Percentiles rank a stretch among this genome's conserved stretches.
These are phyloP conservation scores for Pseudocercospora ulei DNA, from an alignment of 2,329 filamentous ascomycete species.

Conservation along the genomic window DNA sequence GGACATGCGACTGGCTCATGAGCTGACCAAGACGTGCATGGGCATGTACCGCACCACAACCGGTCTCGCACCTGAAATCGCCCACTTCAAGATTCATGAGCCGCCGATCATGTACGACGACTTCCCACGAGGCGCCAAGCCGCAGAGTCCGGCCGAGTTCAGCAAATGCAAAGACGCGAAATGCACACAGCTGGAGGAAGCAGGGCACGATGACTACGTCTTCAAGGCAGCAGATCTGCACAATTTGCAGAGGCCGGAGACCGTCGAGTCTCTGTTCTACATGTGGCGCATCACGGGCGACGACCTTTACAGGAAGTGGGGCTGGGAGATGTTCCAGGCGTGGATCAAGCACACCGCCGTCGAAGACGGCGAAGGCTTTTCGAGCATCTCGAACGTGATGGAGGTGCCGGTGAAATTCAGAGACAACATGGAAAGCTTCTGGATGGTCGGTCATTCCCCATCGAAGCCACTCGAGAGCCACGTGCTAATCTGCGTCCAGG, in stretches of 20 bases:
- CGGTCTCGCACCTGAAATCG: slow-evolving; percentile 88
- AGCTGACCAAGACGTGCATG: slow-evolving; percentile 96
- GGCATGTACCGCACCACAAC: slow-evolving; percentile 93
- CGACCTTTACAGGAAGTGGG: slow-evolving; percentile 81
- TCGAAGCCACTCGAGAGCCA: not conserved
- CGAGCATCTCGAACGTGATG: slow-evolving; percentile 67
- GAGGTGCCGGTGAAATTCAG: slow-evolving; percentile 56
- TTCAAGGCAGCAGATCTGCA: slow-evolving; percentile 77
- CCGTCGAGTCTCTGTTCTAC: slow-evolving; percentile 91
- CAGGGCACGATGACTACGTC: slow-evolving; percentile 62
- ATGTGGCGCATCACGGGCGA: slow-evolving; percentile 98
- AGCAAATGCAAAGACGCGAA: slow-evolving; percentile 25
- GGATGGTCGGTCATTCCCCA: slow-evolving; percentile 57
- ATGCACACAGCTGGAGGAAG: slow-evolving; percentile 45
- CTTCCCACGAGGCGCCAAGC: slow-evolving; percentile 41
- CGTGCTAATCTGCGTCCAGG: slow-evolving; percentile 42
- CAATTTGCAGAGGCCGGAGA: slow-evolving; percentile 91
- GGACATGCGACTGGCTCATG: slow-evolving; percentile 75
- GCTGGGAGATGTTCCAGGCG: slow-evolving; percentile 94
- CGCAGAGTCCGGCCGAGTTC: slow-evolving; percentile 42
- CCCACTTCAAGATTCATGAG: slow-evolving; percentile 69
- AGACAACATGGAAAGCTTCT: slow-evolving; percentile 99
- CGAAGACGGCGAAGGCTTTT: slow-evolving; percentile 68
- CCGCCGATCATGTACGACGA: slow-evolving; percentile 55
- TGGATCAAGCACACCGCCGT: slow-evolving; percentile 81